phyloP scores from a whole-genome alignment of 495 filamentous ascomycete genomes.

The Hyaloscypha hepaticicola region DNA sequence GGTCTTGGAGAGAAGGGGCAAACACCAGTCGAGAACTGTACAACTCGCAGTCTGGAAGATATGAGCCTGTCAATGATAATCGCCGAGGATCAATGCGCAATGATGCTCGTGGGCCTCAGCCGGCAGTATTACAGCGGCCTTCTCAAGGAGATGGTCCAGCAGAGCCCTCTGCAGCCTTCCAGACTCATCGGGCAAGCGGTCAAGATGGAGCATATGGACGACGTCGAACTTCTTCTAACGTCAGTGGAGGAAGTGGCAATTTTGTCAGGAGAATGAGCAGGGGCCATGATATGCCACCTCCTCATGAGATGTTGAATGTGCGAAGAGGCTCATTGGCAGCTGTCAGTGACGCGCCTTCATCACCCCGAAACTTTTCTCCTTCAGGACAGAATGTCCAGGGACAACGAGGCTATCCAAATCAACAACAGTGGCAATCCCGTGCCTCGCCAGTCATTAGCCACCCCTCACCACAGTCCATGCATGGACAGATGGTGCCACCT shows the following conservation, averaged over 20 bases:
- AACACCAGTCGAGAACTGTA: constrained; percentile 72
- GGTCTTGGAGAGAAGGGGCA: constrained; percentile 71
- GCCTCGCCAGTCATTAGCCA: constrained; percentile 48
- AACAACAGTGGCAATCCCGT: constrained; percentile 47
- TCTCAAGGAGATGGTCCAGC: constrained; percentile 61
- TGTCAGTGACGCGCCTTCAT: constrained; percentile 47
- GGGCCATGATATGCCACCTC: constrained; percentile 47
- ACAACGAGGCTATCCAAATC: constrained; percentile 37
- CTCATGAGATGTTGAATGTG: constrained; percentile 43
- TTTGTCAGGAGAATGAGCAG: constrained; percentile 49
- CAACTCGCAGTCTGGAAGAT: constrained; percentile 91
- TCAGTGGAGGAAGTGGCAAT: constrained; percentile 84
- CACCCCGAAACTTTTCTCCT: constrained; percentile 45
- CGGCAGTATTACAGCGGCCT: constrained; percentile 74
- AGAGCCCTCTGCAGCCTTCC: constrained; percentile 90
- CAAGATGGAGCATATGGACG: constrained; percentile 73
- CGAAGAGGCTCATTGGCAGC: constrained; percentile 46
- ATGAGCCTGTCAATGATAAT: constrained; percentile 81
- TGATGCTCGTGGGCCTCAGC: constrained; percentile 67
- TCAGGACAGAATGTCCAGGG: constrained; percentile 33
- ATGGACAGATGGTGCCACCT: constrained; percentile 34
- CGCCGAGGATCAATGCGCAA: constrained; percentile 67
- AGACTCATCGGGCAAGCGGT: constrained; percentile 68
- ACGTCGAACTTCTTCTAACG: constrained; percentile 87
- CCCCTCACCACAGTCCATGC: constrained; percentile 41